Evolutionary conservation across 2,329 filamentous ascomycete species (phyloP).

Genomic region (Neonectria magnoliae): DNA sequence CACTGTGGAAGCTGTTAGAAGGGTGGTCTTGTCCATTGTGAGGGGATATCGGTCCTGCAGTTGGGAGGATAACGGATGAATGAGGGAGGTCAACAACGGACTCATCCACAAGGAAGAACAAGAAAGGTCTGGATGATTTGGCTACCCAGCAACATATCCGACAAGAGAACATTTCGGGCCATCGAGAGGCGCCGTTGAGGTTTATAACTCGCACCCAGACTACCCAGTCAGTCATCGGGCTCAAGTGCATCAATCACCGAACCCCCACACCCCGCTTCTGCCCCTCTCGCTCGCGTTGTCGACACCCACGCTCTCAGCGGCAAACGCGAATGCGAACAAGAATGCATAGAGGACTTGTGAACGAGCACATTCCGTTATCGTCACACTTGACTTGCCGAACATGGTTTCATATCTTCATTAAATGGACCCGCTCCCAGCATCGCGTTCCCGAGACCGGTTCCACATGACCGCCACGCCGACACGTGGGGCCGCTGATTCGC

Average conservation of each 20-base stretch:
- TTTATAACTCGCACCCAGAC: slow-evolving; percentile 17
- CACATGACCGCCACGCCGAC: slow-evolving; percentile 28
- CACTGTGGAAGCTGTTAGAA: slow-evolving; percentile 52
- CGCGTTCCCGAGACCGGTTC: slow-evolving; percentile 22
- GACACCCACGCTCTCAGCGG: slow-evolving; percentile 16
- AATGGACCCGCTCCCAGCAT: slow-evolving; percentile 26
- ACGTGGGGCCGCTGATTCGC: slow-evolving; percentile 47
- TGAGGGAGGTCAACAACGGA: neutral
- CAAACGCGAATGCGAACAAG: slow-evolving; percentile 27
- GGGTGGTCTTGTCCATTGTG: slow-evolving; percentile 50
- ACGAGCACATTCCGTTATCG: slow-evolving; percentile 30
- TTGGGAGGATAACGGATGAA: neutral
- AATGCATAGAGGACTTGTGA: slow-evolving; percentile 1
- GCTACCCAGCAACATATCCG: neutral
- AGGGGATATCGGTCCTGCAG: slow-evolving; percentile 18
- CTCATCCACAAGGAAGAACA: neutral
- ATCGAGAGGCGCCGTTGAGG: slow-evolving; percentile 6
- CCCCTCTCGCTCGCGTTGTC: slow-evolving; percentile 16
- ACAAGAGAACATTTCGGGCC: neutral
- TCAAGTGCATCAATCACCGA: neutral
- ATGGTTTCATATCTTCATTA: slow-evolving; percentile 11
- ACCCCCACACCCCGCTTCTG: slow-evolving; percentile 18
- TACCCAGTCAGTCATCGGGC: neutral
- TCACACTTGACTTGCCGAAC: slow-evolving; percentile 31
- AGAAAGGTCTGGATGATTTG: neutral